These are phyloP conservation scores for Neonectria ditissima DNA, from an alignment of 2,329 filamentous ascomycete genomes.

Conservation along the genomic window DNA sequence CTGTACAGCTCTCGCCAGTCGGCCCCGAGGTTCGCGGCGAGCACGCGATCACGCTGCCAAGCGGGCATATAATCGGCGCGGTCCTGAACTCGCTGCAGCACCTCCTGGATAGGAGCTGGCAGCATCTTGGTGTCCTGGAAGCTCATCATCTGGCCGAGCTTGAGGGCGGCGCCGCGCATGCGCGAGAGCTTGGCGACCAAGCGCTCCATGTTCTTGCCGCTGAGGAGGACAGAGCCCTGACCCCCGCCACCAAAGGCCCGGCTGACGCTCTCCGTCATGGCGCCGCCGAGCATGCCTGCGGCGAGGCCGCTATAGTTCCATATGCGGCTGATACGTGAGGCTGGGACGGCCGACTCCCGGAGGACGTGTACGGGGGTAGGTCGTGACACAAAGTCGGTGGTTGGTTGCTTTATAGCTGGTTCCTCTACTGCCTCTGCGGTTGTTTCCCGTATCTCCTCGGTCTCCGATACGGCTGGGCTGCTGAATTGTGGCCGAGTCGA, in stretches of 20 bases:
- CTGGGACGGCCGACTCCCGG: conserved; percentile 89
- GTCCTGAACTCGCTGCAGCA: conserved; percentile 94
- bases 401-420: conserved; percentile 4
- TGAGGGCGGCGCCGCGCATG: conserved; percentile 97
- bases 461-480: conserved; percentile 8
- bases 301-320: conserved; percentile 97
- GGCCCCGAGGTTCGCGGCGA: conserved; percentile 80
- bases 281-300: conserved; percentile 94
- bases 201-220: conserved; percentile 89
- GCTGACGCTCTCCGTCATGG: conserved; percentile 85
- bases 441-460: conserved; percentile 31
- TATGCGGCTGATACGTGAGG: conserved; percentile 84
- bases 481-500: conserved; percentile 12
- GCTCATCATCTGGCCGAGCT: conserved; percentile 97
- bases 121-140: conserved; percentile 98
- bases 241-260: conserved; percentile 77
- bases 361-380: conserved; percentile 70
- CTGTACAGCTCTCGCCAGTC: conserved; percentile 88
- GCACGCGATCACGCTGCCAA: conserved; percentile 88
- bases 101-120: conserved; percentile 85
- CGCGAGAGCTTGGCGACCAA: conserved; percentile 92
- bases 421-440: conserved; percentile 45
- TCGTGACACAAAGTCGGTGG: conserved; percentile 27
- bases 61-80: conserved; percentile 98
- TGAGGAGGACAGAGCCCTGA: conserved; percentile 85